These are phyloP conservation scores for Candida boleticola DNA, from an alignment of 805 yeast species.

Conservation along the genomic window DNA sequence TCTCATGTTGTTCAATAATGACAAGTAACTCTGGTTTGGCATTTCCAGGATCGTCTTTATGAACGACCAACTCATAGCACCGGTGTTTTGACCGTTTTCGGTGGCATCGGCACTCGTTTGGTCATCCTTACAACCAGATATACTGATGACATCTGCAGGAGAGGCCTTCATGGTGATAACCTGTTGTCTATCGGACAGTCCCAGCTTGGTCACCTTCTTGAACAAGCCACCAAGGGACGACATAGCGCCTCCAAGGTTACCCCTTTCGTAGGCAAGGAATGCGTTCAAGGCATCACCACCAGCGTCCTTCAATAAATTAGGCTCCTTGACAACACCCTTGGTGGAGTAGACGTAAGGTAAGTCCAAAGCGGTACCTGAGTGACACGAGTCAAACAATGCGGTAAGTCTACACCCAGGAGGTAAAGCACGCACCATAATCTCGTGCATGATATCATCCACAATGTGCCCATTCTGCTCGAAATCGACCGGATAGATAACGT, in stretches of 20 bases:
- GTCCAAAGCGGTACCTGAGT: conserved; percentile 41
- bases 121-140: conserved; percentile 40
- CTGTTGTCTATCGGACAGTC: conserved; percentile 20
- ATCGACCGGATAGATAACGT: conserved; percentile 37
- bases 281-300: conserved; percentile 35
- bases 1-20: conserved; percentile 38
- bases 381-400: conserved; percentile 39
- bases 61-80: conserved; percentile 42
- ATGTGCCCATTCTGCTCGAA: conserved; percentile 31
- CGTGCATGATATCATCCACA: conserved; percentile 40
- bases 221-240: conserved; percentile 33
- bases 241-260: conserved; percentile 39
- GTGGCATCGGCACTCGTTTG: conserved; percentile 41
- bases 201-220: conserved; percentile 25
- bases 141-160: conserved; percentile 37
- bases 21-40: conserved; percentile 34
- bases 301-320: conserved; percentile 34
- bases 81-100: conserved; percentile 34
- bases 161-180: conserved; percentile 29
- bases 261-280: conserved; percentile 28
- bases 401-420: conserved; percentile 38
- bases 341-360: conserved; percentile 40
- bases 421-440: conserved; percentile 34
- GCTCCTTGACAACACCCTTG: conserved; percentile 40
- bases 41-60: conserved; percentile 24